Evolutionary conservation across 2,329 filamentous ascomycete species (phyloP), one percentile per base, ranked within the genome.

Genomic region (Penicillium sp.): DNA sequence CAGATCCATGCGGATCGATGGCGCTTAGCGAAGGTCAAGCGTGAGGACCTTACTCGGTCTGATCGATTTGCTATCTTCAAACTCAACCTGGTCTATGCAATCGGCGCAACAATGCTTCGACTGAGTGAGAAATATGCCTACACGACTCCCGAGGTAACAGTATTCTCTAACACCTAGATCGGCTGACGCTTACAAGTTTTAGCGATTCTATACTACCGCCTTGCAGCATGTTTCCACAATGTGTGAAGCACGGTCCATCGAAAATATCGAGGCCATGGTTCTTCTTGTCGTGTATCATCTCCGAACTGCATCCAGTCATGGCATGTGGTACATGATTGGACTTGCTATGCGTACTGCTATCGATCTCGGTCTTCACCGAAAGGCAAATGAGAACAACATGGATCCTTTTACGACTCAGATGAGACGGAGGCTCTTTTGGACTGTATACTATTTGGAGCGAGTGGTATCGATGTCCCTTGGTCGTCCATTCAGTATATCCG

Each of bases 301-400:
- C 3, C 75, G 80, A 8, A 80, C 78, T 1, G 74, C 78, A 10
- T 80, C 79, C 0, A 79, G 78, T 32, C 78, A 79, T 55, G 80
- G 79, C 9, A 73, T 82, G 47, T 82, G 79, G 80, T 82, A 82
- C 61, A 79, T 82, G 74, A 79, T 81, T 40, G 80, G 80, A 13
- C 71, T 82, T 18, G 79, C 80, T 2, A 82, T 82, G 78, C 76
- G 79, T 39, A 82, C 78, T 8, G 78, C 78, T 51, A 80, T 82
- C 47, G 80, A 82, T 55, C 70, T 82, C 3, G 80, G 80, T 5
- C 70, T 82, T 29, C 80, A 82, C 57, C 72, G 78, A 44, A 78
- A 76, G 53, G 76, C 77, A 39, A 76, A 78, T 54, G 78, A 80
- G 56, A 66, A 64, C 29, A 71, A 72, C 48, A 61, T 78, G 31